Conservation (phyloP, 1,284 basidiomycete species). For the Coriolopsis trogii region DNA sequence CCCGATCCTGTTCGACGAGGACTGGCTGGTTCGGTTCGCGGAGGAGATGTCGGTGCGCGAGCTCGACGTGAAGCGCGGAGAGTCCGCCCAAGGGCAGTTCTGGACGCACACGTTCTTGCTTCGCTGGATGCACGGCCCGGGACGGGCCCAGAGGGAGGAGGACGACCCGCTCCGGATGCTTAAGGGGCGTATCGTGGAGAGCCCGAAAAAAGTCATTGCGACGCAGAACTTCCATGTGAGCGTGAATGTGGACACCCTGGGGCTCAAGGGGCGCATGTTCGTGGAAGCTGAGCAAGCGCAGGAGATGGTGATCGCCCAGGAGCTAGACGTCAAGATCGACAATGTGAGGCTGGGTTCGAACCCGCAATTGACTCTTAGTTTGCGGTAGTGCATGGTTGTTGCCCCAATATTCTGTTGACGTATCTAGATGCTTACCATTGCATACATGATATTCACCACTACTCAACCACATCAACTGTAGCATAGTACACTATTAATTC, state of each 20-base stretch:
- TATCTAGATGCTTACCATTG: no score
- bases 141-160: slow-evolving; percentile 22
- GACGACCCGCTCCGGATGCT: slow-evolving; percentile 37
- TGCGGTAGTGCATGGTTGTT: no score
- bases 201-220: background rate
- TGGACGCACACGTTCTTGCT: slow-evolving; percentile 39
- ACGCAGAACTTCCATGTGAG: slow-evolving; percentile 2
- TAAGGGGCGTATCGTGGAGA: slow-evolving; percentile 15
- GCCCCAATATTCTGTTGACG: no score
- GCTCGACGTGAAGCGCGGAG: slow-evolving; percentile 32
- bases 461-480: no score
- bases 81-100: slow-evolving; percentile 34
- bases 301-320: no score
- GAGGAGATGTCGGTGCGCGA: slow-evolving; percentile 31
- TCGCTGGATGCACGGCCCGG: slow-evolving; percentile 34
- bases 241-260: slow-evolving; percentile 24
- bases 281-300: no score
- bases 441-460: no score
- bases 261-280: slow-evolving; percentile 20
- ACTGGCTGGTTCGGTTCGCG: slow-evolving; percentile 41
- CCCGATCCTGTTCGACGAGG: slow-evolving; percentile 42
- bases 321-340: background rate
- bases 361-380: no score
- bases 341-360: no score
- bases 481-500: no score